Percentiles rank a stretch among this genome's conserved stretches.
Evolutionary conservation across 192 early-diverging fungal species (phyloP).

Genomic region (Podochytrium sp.): DNA sequence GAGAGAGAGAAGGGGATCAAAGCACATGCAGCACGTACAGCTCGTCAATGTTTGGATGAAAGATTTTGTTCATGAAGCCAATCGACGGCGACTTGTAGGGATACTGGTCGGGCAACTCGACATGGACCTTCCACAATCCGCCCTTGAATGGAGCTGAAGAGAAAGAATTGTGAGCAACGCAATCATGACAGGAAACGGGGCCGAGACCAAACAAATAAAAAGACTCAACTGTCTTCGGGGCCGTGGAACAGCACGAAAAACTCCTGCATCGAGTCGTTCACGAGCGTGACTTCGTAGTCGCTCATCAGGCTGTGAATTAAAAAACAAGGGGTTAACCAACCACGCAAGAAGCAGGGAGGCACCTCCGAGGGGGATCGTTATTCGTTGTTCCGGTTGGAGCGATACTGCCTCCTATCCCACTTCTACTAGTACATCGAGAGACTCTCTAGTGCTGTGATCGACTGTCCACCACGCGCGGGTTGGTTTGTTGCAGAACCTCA

Average conservation of each 20-base stretch:
- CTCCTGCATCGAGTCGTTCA: slow-evolving; percentile 99
- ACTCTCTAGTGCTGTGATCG: no score
- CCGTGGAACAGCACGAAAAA: slow-evolving; percentile 94
- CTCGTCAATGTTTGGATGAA: slow-evolving; percentile 99
- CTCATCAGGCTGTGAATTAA: slow-evolving; percentile 85
- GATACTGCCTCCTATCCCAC: no score
- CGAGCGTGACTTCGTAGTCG: slow-evolving; percentile 97
- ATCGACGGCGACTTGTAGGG: slow-evolving; percentile 99
- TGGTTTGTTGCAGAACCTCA: no score
- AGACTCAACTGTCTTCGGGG: slow-evolving; percentile 82
- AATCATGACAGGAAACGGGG: not conserved
- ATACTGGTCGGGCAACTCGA: slow-evolving; percentile 98
- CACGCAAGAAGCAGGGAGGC: no score
- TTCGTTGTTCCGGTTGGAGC: no score
- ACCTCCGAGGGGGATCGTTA: no score
- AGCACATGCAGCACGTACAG: slow-evolving; percentile 59
- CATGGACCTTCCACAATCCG: slow-evolving; percentile 97
- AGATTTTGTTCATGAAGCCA: slow-evolving; percentile 99
- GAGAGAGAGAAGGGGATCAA: not conserved
- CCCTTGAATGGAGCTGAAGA: slow-evolving; percentile 85
- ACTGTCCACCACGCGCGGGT: no score
- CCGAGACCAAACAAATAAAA: not conserved
- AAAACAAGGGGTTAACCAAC: not conserved
- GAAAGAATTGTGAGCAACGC: not conserved
- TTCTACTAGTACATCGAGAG: no score